phyloP scores from a whole-genome alignment of 192 early-diverging fungal species.

The Diversispora epigaea region DNA sequence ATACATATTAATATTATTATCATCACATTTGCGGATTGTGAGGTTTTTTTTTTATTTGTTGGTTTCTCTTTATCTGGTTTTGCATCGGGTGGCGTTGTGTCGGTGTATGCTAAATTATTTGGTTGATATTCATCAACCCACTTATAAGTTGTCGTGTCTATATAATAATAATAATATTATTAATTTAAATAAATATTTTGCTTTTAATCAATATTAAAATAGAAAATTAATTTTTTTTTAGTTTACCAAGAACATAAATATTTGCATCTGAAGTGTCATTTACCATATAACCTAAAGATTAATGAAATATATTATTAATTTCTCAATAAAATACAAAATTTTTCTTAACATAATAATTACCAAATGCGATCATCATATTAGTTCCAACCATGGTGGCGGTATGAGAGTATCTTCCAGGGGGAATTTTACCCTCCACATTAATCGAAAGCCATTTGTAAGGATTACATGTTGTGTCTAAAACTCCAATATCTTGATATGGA shows the following conservation, averaged over 20 bases:
- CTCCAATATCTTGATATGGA: constrained; percentile 1
- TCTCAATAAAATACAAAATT: not conserved
- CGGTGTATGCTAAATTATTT: not conserved
- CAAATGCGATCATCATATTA: constrained; percentile 24
- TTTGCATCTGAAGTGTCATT: not conserved
- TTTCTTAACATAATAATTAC: not conserved
- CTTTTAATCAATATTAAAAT: not conserved
- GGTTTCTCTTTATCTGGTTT: no score
- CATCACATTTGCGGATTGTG: no score
- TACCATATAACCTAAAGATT: not conserved
- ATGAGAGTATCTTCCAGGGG: constrained; percentile 10
- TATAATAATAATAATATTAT: not conserved
- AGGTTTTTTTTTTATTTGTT: no score
- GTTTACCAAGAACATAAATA: constrained; percentile 7
- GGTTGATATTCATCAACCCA: constrained; percentile 10
- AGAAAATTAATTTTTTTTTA: not conserved
- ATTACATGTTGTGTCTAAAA: constrained; percentile 2
- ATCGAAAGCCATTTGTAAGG: not conserved
- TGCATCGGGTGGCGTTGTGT: not conserved
- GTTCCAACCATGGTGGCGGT: constrained; percentile 17
- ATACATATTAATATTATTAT: no score
- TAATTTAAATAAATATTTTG: not conserved
- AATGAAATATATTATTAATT: not conserved
- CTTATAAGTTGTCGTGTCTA: not conserved
- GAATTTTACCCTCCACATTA: not conserved